Percentiles rank a stretch among this genome's conserved stretches.
Evolutionary conservation across 352 stramenopile genomes (phyloP).

Genomic region (Globisporangium apiculatum): DNA sequence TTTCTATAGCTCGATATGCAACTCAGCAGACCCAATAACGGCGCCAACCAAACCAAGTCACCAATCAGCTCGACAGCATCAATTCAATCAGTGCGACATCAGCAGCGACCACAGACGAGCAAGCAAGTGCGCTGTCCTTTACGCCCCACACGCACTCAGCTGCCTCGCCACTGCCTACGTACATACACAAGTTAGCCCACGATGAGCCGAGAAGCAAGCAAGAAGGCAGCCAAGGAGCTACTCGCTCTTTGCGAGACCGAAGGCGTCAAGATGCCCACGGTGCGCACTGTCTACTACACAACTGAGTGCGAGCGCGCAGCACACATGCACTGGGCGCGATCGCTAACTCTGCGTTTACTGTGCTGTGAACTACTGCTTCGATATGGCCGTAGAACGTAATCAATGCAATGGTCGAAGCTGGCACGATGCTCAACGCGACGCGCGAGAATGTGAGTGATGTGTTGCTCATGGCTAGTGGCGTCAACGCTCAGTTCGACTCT

Average conservation of each 20-base stretch:
- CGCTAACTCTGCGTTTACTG: not conserved
- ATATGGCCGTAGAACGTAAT: slow-evolving; percentile 36
- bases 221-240: slow-evolving; percentile 73
- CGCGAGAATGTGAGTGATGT: slow-evolving; percentile 44
- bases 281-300: slow-evolving; percentile 8
- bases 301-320: not conserved
- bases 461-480: no score
- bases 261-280: slow-evolving; percentile 72
- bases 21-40: no score
- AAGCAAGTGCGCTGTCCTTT: not conserved
- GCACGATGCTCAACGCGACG: slow-evolving; percentile 83
- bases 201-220: slow-evolving; percentile 38
- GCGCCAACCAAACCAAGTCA: no score
- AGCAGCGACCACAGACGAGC: not conserved
- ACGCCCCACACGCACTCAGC: not conserved
- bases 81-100: not conserved
- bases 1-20: no score
- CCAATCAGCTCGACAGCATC: no score
- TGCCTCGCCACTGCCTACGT: not conserved
- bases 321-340: not conserved
- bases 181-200: slow-evolving; percentile 1
- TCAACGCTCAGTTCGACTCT: no score
- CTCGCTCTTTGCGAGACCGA: slow-evolving; percentile 72
- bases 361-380: not conserved
- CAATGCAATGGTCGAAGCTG: slow-evolving; percentile 76